Evolutionary conservation across 805 yeast species (phyloP).

Genomic region (Wickerhamomyces kurtzmanii): DNA sequence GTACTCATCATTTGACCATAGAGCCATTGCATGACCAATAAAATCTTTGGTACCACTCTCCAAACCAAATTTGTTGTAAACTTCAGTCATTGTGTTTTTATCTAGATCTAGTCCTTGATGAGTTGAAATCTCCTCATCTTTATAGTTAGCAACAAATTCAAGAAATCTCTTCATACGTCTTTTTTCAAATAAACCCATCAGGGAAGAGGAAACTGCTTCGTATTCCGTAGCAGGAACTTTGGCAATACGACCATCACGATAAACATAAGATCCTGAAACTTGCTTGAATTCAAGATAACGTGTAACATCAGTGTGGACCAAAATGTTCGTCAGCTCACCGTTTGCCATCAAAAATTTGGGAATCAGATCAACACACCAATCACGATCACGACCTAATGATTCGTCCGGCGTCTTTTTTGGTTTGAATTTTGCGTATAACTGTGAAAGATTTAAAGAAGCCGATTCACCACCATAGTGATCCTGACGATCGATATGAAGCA

Average conservation of each 20-base stretch:
- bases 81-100: slow-evolving; percentile 82
- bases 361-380: slow-evolving; percentile 95
- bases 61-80: slow-evolving; percentile 80
- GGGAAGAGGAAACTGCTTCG: slow-evolving; percentile 85
- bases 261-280: slow-evolving; percentile 92
- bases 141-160: slow-evolving; percentile 76
- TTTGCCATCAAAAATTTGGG: slow-evolving; percentile 97
- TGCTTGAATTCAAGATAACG: slow-evolving; percentile 94
- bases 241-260: slow-evolving; percentile 74
- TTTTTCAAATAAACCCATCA: slow-evolving; percentile 95
- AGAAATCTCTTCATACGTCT: slow-evolving; percentile 88
- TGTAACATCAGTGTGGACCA: slow-evolving; percentile 93
- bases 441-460: slow-evolving; percentile 57
- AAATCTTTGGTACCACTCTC: slow-evolving; percentile 92
- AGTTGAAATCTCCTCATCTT: slow-evolving; percentile 69
- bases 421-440: slow-evolving; percentile 77
- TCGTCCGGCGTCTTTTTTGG: slow-evolving; percentile 60
- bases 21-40: slow-evolving; percentile 98
- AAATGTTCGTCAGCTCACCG: slow-evolving; percentile 92
- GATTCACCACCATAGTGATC: slow-evolving; percentile 93
- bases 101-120: slow-evolving; percentile 85
- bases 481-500: slow-evolving; percentile 91
- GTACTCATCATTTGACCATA: slow-evolving; percentile 90
- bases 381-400: slow-evolving; percentile 82
- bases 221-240: slow-evolving; percentile 89